These are phyloP conservation scores for Colletotrichum phormii DNA, from an alignment of 2,329 filamentous ascomycete genomes.

Conservation along the genomic window DNA sequence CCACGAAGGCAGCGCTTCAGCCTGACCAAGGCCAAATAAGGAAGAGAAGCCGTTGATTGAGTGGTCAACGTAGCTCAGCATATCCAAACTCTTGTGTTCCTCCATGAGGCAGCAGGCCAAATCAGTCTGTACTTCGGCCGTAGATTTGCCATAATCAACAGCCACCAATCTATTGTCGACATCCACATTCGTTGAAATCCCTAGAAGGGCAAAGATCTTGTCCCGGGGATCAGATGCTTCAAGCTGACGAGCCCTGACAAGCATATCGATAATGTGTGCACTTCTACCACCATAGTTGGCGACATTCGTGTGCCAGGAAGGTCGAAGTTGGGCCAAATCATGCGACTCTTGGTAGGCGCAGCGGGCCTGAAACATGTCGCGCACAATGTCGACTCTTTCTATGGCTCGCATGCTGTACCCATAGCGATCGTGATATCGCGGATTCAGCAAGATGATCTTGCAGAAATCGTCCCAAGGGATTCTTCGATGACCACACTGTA, in stretches of 20 bases:
- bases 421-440: not conserved
- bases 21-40: not conserved
- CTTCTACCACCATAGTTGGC: not conserved
- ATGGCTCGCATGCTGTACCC: not conserved
- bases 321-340: not conserved
- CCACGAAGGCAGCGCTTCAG: not conserved
- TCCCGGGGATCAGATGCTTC: not conserved
- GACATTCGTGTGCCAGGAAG: not conserved
- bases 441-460: not conserved
- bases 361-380: not conserved
- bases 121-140: not conserved
- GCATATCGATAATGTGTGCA: not conserved
- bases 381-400: not conserved
- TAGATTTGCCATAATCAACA: not conserved
- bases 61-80: not conserved
- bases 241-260: not conserved
- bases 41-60: not conserved
- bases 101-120: not conserved
- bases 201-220: not conserved
- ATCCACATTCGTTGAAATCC: not conserved
- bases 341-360: not conserved
- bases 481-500: not conserved
- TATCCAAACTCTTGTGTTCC: not conserved
- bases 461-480: not conserved
- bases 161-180: not conserved